phyloP scores from a whole-genome alignment of 1,284 basidiomycete species.

The Trichosporon coremiiforme region DNA sequence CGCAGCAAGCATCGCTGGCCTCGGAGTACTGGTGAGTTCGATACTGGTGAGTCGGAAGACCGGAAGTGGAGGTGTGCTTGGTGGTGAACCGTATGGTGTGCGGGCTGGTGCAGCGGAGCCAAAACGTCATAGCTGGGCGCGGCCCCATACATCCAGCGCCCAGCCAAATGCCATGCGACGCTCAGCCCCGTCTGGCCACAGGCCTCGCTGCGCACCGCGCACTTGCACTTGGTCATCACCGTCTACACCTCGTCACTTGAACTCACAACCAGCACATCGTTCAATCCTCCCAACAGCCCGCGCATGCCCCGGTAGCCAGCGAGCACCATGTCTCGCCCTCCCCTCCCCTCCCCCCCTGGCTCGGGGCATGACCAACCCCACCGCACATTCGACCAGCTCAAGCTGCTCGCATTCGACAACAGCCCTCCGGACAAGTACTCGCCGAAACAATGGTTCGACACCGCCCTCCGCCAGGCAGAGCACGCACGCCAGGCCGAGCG shows the following conservation, averaged over 20 bases:
- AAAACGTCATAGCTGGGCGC: slow-evolving; percentile 14
- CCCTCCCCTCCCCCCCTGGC: slow-evolving; percentile 19
- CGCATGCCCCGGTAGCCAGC: slow-evolving; percentile 19
- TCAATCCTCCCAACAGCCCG: not conserved
- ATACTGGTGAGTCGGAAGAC: not conserved
- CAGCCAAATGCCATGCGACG: too few species aligned
- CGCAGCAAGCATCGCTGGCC: not conserved
- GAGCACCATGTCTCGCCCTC: slow-evolving; percentile 22
- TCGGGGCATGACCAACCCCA: slow-evolving; percentile 17
- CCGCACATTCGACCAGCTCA: slow-evolving; percentile 14
- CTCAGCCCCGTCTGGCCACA: not conserved
- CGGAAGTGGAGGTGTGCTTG: not conserved
- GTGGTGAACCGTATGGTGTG: not conserved
- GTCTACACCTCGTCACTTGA: not conserved
- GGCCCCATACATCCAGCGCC: not conserved
- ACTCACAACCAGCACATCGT: not conserved
- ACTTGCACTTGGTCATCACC: not conserved
- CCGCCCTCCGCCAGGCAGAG: slow-evolving; percentile 47
- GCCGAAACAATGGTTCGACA: slow-evolving; percentile 50
- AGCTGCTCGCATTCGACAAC: slow-evolving; percentile 30
- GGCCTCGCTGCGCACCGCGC: not conserved
- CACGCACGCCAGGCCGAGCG: slow-evolving; percentile 48
- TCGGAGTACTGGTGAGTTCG: too few species aligned
- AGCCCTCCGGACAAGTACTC: slow-evolving; percentile 33
- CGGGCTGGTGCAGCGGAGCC: slow-evolving; percentile 3